These are phyloP conservation scores for Rhodamnia rubescens DNA, from an alignment of 345 rosid species.

Conservation along the genomic window DNA sequence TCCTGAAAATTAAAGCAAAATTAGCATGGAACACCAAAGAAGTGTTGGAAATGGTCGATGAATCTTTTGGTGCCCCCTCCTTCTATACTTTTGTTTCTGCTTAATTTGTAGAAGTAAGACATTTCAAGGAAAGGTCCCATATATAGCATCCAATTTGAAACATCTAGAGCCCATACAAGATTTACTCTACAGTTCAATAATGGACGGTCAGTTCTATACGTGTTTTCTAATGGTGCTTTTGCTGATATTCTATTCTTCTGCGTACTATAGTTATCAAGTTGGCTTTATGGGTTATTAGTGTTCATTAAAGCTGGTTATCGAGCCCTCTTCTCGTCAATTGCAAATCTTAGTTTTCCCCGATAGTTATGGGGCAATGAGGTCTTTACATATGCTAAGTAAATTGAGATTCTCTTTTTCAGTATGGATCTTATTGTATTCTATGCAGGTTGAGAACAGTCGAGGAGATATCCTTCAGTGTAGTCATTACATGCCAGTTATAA, in stretches of 20 bases:
- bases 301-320: not conserved
- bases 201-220: not conserved
- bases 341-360: not conserved
- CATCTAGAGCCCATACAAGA: not conserved
- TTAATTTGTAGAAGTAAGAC: not conserved
- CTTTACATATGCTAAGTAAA: not conserved
- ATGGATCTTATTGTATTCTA: not conserved
- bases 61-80: not conserved
- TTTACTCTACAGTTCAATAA: not conserved
- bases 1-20: not conserved
- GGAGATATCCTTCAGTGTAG: constrained; percentile 81
- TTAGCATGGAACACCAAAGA: not conserved
- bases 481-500: constrained; percentile 69
- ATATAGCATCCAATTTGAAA: not conserved
- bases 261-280: not conserved
- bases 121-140: not conserved
- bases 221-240: not conserved
- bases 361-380: not conserved
- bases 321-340: not conserved
- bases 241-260: not conserved
- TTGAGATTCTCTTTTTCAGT: not conserved
- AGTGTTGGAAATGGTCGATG: not conserved
- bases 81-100: not conserved
- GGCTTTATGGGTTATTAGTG: not conserved
- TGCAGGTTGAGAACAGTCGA: constrained; percentile 67